A percentile compares a stretch with the other conserved stretches of the same genome.
Evolutionary conservation across 768 basidiomycete species (phyloP).

Genomic region (Mycena vitilis): DNA sequence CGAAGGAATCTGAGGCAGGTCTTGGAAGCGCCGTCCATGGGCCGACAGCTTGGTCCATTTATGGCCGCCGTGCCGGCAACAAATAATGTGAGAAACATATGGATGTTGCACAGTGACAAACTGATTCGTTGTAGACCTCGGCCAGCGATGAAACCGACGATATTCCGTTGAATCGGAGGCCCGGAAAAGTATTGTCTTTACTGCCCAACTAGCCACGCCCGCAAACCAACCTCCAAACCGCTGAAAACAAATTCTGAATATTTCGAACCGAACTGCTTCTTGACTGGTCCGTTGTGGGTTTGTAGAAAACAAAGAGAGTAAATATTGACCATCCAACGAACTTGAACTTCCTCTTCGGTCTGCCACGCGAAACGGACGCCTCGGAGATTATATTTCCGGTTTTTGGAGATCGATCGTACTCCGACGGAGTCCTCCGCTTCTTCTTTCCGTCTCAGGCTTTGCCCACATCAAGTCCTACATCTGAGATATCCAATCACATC

Average conservation of each 20-base stretch:
- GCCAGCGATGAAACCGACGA: background rate
- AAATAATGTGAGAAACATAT: background rate
- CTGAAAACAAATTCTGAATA: too few relatives aligned
- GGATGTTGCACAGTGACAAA: background rate
- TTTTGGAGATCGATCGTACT: too few relatives aligned
- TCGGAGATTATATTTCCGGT: too few relatives aligned
- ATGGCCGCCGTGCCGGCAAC: background rate
- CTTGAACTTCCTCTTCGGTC: too few relatives aligned
- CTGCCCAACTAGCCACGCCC: background rate
- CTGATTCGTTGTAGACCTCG: background rate
- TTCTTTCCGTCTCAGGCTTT: too few relatives aligned
- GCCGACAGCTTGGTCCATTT: background rate
- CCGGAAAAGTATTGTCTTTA: background rate
- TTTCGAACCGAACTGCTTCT: too few relatives aligned
- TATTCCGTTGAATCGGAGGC: background rate
- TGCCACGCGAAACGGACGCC: too few relatives aligned
- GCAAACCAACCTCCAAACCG: too few relatives aligned
- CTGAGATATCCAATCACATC: background rate
- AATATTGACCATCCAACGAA: too few relatives aligned
- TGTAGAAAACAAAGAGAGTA: too few relatives aligned
- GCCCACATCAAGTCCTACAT: background rate
- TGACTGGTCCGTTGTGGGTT: too few relatives aligned
- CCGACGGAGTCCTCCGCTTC: too few relatives aligned
- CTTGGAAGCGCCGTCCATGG: background rate
- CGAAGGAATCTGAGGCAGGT: conserved; percentile 15